Evolutionary conservation across 768 basidiomycete species (phyloP).

Genomic region (Suillus alpinus): DNA sequence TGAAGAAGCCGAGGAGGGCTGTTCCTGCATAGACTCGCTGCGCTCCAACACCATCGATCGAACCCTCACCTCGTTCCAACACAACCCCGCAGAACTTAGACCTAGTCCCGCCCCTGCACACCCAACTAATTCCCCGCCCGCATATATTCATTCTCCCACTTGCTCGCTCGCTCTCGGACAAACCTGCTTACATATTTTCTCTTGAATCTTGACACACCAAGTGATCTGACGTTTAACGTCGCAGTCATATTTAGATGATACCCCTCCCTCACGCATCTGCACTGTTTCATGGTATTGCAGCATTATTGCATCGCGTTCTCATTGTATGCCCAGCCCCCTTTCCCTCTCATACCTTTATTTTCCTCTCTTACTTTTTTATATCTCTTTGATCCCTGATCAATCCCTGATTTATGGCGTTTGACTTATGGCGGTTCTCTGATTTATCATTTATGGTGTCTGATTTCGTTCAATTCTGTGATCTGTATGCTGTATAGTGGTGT

Average conservation of each 20-base stretch:
- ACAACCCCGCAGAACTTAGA: neutral
- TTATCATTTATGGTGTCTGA: too few species aligned
- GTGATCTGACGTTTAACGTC: neutral
- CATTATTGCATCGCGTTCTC: neutral
- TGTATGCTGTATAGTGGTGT: neutral
- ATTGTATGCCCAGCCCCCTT: neutral
- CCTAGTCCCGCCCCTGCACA: neutral
- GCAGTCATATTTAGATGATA: neutral
- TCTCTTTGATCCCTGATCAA: neutral
- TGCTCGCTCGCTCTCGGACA: neutral
- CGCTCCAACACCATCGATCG: neutral
- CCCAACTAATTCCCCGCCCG: neutral
- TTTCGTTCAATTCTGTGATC: neutral
- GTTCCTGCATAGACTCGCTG: slow-evolving; percentile 12
- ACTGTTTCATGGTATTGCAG: neutral
- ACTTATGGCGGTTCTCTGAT: neutral
- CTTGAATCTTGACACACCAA: neutral
- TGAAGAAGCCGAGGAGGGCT: slow-evolving; percentile 18
- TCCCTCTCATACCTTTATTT: neutral
- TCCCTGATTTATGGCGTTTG: neutral
- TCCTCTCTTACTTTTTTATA: neutral
- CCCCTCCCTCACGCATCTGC: neutral
- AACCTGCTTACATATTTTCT: neutral
- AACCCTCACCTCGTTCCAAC: neutral
- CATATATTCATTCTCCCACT: neutral